phyloP scores from a whole-genome alignment of 2,329 filamentous ascomycete genomes.

The Botrytis galanthina region DNA sequence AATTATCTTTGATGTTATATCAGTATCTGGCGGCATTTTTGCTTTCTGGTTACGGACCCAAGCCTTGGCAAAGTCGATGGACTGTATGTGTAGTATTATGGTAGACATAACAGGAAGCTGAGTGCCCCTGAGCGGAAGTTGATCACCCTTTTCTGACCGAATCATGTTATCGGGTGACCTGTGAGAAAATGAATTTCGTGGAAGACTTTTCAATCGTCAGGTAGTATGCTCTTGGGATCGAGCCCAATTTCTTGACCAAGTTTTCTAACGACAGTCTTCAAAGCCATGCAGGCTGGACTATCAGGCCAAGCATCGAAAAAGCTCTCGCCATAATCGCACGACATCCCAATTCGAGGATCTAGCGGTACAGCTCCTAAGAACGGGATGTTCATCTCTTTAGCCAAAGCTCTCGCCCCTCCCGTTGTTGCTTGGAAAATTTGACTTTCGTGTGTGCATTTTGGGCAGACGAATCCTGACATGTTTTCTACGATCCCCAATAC shows the following conservation, averaged over 20 bases:
- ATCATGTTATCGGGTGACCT: background rate
- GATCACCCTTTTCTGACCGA: background rate
- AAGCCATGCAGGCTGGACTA: slow-evolving; percentile 81
- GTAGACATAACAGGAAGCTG: background rate
- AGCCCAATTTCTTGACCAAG: slow-evolving; percentile 63
- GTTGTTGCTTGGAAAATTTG: slow-evolving; percentile 92
- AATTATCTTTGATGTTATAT: background rate
- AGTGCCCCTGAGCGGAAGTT: background rate
- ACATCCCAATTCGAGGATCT: slow-evolving; percentile 92
- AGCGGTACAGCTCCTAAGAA: slow-evolving; percentile 89
- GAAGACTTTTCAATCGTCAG: slow-evolving; percentile 13
- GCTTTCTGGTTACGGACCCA: background rate
- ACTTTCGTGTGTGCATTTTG: slow-evolving; percentile 76
- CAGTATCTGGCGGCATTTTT: background rate
- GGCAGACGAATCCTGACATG: slow-evolving; percentile 96
- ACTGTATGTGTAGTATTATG: background rate
- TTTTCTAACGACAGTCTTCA: slow-evolving; percentile 75
- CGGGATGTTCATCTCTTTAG: slow-evolving; percentile 81
- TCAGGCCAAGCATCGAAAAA: slow-evolving; percentile 94
- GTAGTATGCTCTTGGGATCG: slow-evolving; percentile 22
- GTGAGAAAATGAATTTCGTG: background rate
- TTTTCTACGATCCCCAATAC: slow-evolving; percentile 93
- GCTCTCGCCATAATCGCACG: slow-evolving; percentile 95
- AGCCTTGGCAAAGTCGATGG: background rate
- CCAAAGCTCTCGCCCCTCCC: slow-evolving; percentile 76